A percentile compares a stretch with the other conserved stretches of the same genome.
Conservation (phyloP, 2,329 filamentous ascomycete species). For the Huntiella omanensis region DNA sequence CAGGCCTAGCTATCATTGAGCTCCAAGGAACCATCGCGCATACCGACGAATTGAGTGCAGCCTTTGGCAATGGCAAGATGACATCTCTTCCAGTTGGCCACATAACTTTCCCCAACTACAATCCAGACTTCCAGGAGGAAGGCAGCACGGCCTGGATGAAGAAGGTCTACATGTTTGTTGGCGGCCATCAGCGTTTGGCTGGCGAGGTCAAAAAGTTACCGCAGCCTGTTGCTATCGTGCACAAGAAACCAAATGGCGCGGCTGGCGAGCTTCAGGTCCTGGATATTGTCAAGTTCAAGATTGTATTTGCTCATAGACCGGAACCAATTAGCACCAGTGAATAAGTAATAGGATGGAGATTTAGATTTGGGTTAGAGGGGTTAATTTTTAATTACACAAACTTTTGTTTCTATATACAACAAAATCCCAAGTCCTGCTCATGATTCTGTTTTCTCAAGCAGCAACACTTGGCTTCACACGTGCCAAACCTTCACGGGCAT, state of each 20-base stretch:
- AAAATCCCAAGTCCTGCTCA: background rate
- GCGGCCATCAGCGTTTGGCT: constrained; percentile 69
- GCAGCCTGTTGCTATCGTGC: constrained; percentile 61
- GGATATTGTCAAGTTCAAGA: constrained; percentile 72
- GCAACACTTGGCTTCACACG: constrained; percentile 41
- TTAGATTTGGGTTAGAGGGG: background rate
- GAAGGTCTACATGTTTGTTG: constrained; percentile 70
- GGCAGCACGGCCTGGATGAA: constrained; percentile 69
- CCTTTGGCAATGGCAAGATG: constrained; percentile 12
- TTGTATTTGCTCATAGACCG: constrained; percentile 66
- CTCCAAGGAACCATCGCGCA: constrained; percentile 75
- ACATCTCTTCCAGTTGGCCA: constrained; percentile 41
- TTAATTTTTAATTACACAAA: background rate
- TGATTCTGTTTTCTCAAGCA: constrained; percentile 3
- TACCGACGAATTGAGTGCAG: constrained; percentile 28
- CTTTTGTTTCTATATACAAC: background rate
- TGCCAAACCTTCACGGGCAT: constrained; percentile 77
- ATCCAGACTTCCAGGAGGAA: constrained; percentile 26
- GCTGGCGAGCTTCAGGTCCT: constrained; percentile 54
- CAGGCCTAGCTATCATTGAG: constrained; percentile 76
- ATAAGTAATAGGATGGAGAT: background rate
- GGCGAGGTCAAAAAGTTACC: constrained; percentile 80
- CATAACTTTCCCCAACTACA: constrained; percentile 61
- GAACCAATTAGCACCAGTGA: constrained; percentile 49
- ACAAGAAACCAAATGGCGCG: constrained; percentile 24